Evolutionary conservation across 2,329 filamentous ascomycete genomes (phyloP).

Genomic region (Epichloe elymi): DNA sequence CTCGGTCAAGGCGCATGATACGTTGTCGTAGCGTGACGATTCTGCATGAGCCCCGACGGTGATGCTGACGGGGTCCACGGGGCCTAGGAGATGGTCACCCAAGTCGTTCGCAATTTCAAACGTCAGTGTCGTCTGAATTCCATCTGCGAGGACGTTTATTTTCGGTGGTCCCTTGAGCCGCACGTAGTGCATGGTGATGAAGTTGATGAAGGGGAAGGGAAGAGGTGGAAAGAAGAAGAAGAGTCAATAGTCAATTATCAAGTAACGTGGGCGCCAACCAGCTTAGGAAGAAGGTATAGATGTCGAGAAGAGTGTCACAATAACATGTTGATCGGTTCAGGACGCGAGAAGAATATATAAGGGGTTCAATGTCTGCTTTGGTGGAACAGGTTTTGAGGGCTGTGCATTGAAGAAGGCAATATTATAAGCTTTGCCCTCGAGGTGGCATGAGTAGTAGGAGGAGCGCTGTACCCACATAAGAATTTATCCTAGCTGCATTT

Average conservation of each 20-base stretch:
- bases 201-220: not conserved
- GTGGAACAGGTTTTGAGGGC: not conserved
- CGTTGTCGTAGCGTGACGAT: conserved; percentile 8
- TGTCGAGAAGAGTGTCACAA: not conserved
- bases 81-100: conserved; percentile 40
- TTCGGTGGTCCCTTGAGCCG: conserved; percentile 36
- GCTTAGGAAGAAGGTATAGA: not conserved
- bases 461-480: too few species aligned
- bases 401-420: not conserved
- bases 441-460: not conserved
- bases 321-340: not conserved
- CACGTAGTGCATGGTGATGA: conserved; percentile 42
- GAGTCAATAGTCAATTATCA: not conserved
- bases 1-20: conserved; percentile 13
- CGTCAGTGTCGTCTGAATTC: conserved; percentile 27
- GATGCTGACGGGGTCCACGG: conserved; percentile 30
- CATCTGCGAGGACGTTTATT: conserved; percentile 16
- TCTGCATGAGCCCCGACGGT: conserved; percentile 20
- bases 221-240: not conserved
- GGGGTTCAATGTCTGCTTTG: not conserved
- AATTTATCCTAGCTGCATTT: too few species aligned
- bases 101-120: conserved; percentile 45
- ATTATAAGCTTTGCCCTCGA: not conserved
- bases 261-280: not conserved
- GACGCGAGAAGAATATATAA: not conserved